A percentile compares a stretch with the other conserved stretches of the same genome.
phyloP scores from a whole-genome alignment of 768 basidiomycete genomes.

The Crucibulum laeve region DNA sequence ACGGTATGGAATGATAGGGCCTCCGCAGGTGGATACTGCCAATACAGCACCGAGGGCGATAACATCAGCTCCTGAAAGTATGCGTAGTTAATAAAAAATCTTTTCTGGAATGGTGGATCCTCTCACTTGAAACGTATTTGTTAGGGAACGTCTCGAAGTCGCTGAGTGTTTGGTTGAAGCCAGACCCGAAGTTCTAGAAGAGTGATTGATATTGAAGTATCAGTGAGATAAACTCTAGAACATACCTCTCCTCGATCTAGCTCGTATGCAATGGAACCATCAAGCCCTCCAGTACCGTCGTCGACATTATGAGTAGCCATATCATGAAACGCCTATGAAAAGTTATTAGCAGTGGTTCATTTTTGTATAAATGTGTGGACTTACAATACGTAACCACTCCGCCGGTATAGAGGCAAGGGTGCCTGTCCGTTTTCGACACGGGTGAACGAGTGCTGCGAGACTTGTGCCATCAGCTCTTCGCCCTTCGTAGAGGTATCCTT shows the following conservation, averaged over 20 bases:
- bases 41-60: conserved; percentile 34
- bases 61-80: conserved; percentile 32
- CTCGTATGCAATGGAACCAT: conserved; percentile 37
- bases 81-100: not conserved
- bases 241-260: conserved; percentile 28
- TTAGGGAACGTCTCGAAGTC: conserved; percentile 31
- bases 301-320: conserved; percentile 30
- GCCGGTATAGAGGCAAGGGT: conserved; percentile 30
- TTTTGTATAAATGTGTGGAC: conserved; percentile 6
- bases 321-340: conserved; percentile 34
- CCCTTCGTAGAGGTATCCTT: conserved; percentile 31
- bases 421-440: conserved; percentile 19
- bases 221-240: not conserved
- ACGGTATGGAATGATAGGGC: conserved; percentile 36
- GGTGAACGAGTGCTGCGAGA: conserved; percentile 21
- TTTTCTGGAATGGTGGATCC: conserved; percentile 1
- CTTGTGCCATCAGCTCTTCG: conserved; percentile 26
- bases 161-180: conserved; percentile 27
- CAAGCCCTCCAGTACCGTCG: conserved; percentile 34
- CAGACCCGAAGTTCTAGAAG: conserved; percentile 34
- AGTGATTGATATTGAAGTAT: not conserved
- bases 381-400: conserved; percentile 35
- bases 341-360: not conserved
- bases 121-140: conserved; percentile 37
- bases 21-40: conserved; percentile 36